Evolutionary conservation across 495 filamentous ascomycete genomes (phyloP).

Genomic region (Annulohypoxylon bovei): DNA sequence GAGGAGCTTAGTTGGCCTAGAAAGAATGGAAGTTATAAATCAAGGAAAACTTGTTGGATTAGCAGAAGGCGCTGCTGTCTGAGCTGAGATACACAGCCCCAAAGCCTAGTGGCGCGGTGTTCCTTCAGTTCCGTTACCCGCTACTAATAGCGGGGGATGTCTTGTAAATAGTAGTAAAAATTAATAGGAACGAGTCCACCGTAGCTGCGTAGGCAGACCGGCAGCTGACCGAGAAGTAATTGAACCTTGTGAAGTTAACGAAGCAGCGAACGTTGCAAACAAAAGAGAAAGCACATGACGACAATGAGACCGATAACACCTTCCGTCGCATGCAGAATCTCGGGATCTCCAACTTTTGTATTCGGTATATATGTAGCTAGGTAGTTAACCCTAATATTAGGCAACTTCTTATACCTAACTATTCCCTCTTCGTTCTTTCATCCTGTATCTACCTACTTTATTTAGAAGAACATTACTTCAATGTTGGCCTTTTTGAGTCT

Average conservation of each 20-base stretch:
- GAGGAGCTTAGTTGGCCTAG: conserved; percentile 16
- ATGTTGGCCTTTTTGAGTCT: conserved; percentile 5
- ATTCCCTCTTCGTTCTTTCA: background rate
- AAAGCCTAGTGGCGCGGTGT: conserved; percentile 19
- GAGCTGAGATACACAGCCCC: conserved; percentile 31
- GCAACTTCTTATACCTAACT: background rate
- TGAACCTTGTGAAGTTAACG: background rate
- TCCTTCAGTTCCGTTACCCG: conserved; percentile 21
- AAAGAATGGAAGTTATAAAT: conserved; percentile 12
- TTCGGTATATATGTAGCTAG: background rate
- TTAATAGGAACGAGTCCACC: conserved; percentile 10
- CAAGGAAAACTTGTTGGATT: conserved; percentile 9
- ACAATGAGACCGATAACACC: conserved; percentile 28
- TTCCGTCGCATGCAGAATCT: background rate
- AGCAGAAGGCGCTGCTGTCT: background rate
- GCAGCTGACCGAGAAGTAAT: background rate
- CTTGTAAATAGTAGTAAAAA: conserved; percentile 9
- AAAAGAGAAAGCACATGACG: conserved; percentile 32
- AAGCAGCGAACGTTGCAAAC: conserved; percentile 4
- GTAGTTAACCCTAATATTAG: background rate
- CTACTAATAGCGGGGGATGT: conserved; percentile 15
- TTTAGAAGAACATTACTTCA: background rate
- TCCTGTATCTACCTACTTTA: conserved; percentile 1
- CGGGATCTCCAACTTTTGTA: background rate
- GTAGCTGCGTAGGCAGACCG: no score